Evolutionary conservation across 2,329 filamentous ascomycete genomes (phyloP), one percentile per base, ranked within the genome.

Genomic region (Fusarium annulatum): DNA sequence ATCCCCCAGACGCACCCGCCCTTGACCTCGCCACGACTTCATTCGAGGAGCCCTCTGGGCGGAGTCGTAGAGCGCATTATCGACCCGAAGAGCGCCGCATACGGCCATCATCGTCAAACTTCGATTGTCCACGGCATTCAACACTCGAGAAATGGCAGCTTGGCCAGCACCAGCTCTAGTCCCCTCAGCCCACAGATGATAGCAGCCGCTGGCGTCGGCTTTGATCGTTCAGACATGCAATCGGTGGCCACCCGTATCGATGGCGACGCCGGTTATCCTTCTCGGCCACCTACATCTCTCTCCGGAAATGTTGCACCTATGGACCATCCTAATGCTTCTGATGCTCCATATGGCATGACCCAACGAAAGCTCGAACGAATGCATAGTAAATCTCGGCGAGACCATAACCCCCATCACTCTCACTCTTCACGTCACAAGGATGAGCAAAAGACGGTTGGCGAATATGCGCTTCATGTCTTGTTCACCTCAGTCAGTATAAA

Each of bases 41-140:
- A 82, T 39, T 81, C 84, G 64, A 85, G 86, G 69, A 79, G 82
- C 34, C 82, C 78, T 45, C 76, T 86, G 33, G 84, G 81, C 63
- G 82, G 81, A 38, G 80, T 86, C 57, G 81, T 86, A 67, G 88
- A 90, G 76, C 86, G 88, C 74, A 79, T 85, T n/a, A 82, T 87
- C 67, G 89, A 91, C 48, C 74, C 86, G 53, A 91, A 90, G 79
- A 82, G 83, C 48, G 84, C 84, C 39, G 79, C 85, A 30, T 91
- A 98, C 86, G 94, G 94, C 67, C 95, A 99, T 82, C 95, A 98
- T 84, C 92, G 96, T 62, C 95, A 99, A 85, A 97, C 96, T 2
- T 98, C 96, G 55, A 98, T 98, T 77, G 95, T 98, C 64, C 94
- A 98, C 90, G 96, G 96, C 79, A 92, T 97, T 76, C 95, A 97